Evolutionary conservation across 2,329 filamentous ascomycete species (phyloP), one percentile per base, ranked within the genome.

Genomic region (Pyrenophora tritici-repentis): DNA sequence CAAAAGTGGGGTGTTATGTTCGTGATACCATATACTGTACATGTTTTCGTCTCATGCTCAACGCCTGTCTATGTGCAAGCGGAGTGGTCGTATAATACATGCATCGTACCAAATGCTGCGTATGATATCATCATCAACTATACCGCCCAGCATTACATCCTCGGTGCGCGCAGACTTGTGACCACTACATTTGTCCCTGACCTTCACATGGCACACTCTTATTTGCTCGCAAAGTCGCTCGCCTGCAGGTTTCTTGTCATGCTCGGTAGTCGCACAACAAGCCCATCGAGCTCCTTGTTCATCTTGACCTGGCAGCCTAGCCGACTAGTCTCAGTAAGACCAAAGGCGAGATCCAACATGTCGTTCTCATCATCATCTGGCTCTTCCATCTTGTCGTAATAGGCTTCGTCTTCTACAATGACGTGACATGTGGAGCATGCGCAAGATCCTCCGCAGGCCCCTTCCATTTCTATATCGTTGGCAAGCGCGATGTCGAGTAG

Each of bases 211-310:
- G 5, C 16, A 14, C 14, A 14, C 2, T 9, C 16, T 51, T 24
- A 41, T 34, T 18, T 47, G 32, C 26, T 50, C 33, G 56, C 53
- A 59, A 99, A 99, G 76, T 99, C 94, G 74, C 90, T 96, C 12
- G 91, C 90, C 77, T 99, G 94, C 76, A 99, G 68, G 71, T 99
- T 99, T 73, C 94, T 83, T 59, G 94, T 97, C 91, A 97, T 97
- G 32, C 86, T 86, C 10, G 94, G 94, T 67, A 99, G 76, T 73
- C 85, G 89, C 26, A 99, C 91, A 38, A 86, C 84, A 66, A 99
- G 59, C 0, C 94, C 94, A 71, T 97, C 89, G 58, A 97, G 76
- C 62, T 95, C 91, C 75, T 91, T 91, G 53, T 80, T 88, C 93
- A 99, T 97, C 70, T 85, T 81, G 20, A 99, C 89, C 78, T 97